Conservation (phyloP, 192 early-diverging fungal species). For the Backusella parvicylindrica region DNA sequence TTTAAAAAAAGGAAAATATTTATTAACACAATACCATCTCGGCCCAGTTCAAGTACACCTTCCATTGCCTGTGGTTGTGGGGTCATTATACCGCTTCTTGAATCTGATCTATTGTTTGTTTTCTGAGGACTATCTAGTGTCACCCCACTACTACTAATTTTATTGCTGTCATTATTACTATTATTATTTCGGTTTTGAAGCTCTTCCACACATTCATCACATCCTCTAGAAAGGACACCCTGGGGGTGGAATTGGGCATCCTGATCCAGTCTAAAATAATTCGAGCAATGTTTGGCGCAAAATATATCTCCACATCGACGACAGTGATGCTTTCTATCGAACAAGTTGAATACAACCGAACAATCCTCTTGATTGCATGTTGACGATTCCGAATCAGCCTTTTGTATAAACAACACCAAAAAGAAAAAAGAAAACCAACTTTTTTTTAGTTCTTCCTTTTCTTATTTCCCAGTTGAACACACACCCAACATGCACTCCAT, state of each 20-base stretch:
- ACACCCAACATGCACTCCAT: background rate
- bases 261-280: constrained; percentile 38
- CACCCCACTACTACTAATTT: background rate
- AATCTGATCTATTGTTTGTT: background rate
- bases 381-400: constrained; percentile 33
- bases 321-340: constrained; percentile 41
- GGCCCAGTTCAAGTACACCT: constrained; percentile 25
- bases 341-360: constrained; percentile 22
- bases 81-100: constrained; percentile 21
- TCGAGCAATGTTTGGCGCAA: constrained; percentile 35
- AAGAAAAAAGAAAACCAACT: background rate
- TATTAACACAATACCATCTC: constrained; percentile 19
- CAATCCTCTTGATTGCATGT: constrained; percentile 30
- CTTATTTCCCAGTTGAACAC: background rate
- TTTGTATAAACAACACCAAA: background rate
- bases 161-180: background rate
- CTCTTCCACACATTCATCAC: constrained; percentile 29
- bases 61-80: constrained; percentile 31
- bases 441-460: background rate
- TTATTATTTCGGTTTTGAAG: background rate
- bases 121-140: too few relatives aligned
- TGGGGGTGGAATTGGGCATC: constrained; percentile 25
- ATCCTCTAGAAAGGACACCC: constrained; percentile 29
- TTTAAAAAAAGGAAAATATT: background rate
- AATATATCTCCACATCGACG: constrained; percentile 41